Evolutionary conservation across 1,139 yeast species (phyloP), one percentile per base, ranked within the genome.

Genomic region (Tardiomyces depauwii): DNA sequence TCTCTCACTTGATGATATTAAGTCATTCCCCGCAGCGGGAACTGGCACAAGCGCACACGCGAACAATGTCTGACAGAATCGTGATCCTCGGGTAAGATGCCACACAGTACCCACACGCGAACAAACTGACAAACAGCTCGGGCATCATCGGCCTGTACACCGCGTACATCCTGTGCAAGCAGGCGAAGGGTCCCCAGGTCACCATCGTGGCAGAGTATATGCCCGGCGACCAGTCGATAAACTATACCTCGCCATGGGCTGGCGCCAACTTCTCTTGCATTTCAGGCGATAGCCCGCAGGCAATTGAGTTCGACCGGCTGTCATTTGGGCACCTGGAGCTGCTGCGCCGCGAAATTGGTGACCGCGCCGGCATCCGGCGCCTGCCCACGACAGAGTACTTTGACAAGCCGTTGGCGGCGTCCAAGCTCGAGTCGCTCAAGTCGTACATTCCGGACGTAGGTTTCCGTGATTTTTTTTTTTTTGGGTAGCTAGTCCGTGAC

Each of bases 111-210:
- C n/a, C 25, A 28, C 18, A 32, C 6, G 16, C 2, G 39, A 41
- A 16, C 13, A 27, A 5, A 18, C 32, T 28, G 28, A 19, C 18
- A 18, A 39, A 27, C 36, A 70, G 85, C 13, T 72, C 86, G 2
- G 94, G 94, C 18, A 78, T 84, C 42, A 68, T 80, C 47, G 93
- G 93, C 28, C 71, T 84, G 53, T 82, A 88, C 42, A 71, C 78
- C 1, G 82, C 72, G 44, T 67, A 71, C 44, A 68, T 78, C 42
- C 65, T 78, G 28, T 66, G 73, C 19, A 65, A 68, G n/a, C 70
- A 71, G 1, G 71, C 74, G 9, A 51, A 64, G 6, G 74, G 77
- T 1, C 48, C 60, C 4, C 67, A 75, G n/a, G 72, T 82, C 51
- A 70, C 77, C 2, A 72, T 82, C 7, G 55, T 80, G 18, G 89